Base-by-base conservation (phyloP, 768 basidiomycete species). In the Boletus pseudopeckii region DNA sequence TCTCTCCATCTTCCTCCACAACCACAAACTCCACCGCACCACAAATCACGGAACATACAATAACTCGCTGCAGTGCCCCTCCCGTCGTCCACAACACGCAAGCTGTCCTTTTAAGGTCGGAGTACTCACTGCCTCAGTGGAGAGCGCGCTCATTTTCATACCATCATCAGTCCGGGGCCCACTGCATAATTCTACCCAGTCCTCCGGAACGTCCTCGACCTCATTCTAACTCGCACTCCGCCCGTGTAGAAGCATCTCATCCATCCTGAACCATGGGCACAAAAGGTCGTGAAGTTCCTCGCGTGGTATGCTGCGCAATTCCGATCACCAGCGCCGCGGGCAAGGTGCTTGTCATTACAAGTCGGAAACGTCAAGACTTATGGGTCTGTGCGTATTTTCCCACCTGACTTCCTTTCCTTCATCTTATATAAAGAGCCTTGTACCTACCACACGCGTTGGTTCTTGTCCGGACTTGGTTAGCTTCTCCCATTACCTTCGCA, bases 271-370 rank as follows among this genome's bases (percentile, higher is more conserved):
- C 56, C 60, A 79, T 78, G 76, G 72, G 73, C 62, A 81, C 83
- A 60, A 90, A 91, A 78, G 90, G 88, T 65, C 84, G 90, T 60
- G 72, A 85, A 51, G 81, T 81, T 46, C 91, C 91, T 50, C 87
- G 91, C 68, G 80, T 93, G 71, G 91, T 93, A 61, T 93, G 91
- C 73, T 92, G 91, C 68, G 91, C 91, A 47, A 93, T 93, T 53
- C 91, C 91, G 50, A 90, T 93, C 61, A 75, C 83, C 43, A 80
- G 84, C 58, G 74, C 84, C 26, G 82, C 84, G 7, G 83, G 83
- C 69, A 89, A 91, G 70, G 80, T 93, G 52, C 82, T 93, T 56
- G 80, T 93, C 58, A 80, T 93, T 62, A 92, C 91, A 22, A 90
- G 88, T 70, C 81, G 91, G 55, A 93, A 92, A 68, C 79, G 87